These are phyloP conservation scores for Candolleomyces aberdarensis DNA, from an alignment of 768 basidiomycete species.

Conservation along the genomic window DNA sequence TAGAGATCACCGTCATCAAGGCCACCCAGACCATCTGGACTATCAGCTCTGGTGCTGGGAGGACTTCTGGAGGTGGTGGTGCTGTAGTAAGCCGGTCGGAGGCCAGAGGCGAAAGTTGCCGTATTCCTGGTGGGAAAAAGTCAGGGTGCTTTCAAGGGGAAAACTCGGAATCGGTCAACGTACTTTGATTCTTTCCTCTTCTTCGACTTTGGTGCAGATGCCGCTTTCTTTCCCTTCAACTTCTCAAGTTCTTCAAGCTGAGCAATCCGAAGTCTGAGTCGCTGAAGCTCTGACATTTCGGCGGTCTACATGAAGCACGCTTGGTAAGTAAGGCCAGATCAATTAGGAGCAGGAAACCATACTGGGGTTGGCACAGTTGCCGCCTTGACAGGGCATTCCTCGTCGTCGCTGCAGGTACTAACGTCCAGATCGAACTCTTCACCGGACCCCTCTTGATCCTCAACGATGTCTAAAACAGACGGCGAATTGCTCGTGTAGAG, in stretches of 20 bases:
- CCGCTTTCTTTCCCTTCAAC: no score
- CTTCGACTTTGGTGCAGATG: background rate
- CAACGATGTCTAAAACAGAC: background rate
- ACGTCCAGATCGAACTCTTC: background rate
- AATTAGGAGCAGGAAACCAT: background rate
- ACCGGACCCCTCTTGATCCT: background rate
- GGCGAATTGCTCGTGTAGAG: background rate
- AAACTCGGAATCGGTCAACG: background rate
- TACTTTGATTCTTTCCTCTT: background rate
- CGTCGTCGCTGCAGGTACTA: background rate
- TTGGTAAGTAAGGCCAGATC: background rate
- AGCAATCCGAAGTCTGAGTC: background rate
- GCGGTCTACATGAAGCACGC: no score
- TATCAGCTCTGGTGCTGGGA: no score
- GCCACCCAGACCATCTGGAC: no score
- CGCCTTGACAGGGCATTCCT: background rate
- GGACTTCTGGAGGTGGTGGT: background rate
- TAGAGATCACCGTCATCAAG: background rate
- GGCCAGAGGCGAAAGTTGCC: background rate
- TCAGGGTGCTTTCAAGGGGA: background rate
- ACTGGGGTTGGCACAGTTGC: no score
- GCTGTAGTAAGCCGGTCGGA: background rate
- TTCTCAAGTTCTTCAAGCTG: background rate
- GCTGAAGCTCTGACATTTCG: background rate
- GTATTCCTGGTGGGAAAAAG: background rate